Base-by-base conservation (phyloP, 768 basidiomycete genomes). In the Rhodotorula graminis region DNA sequence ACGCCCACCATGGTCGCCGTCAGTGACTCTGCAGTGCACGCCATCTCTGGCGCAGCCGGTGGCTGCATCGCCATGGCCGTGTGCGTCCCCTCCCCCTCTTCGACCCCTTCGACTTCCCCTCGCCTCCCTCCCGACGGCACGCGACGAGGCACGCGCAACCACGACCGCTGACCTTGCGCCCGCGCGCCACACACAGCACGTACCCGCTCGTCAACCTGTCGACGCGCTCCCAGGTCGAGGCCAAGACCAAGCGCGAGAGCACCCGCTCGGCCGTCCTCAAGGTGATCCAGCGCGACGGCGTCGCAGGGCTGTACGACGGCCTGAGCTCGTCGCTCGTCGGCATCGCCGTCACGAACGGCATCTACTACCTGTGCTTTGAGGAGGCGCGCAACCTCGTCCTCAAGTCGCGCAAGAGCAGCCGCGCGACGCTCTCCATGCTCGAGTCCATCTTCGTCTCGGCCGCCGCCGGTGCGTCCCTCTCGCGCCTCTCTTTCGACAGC, bases 41-140 rank as follows among this genome's bases (percentile, higher is more conserved):
- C 94, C 50, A 78, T 90, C 21, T 91, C 94, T 27, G 96, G 96
- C 21, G 92, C 93, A 27, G 86, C 89, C 2, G 94, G 92, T 61
- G 95, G 95, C 37, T 89, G 95, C 77, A 81, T 87, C 14, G 92
- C 95, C 33, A 96, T 98, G 93, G 85, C 87, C n/a, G 87, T 85
- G 90, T 65, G 92, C 92, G 93, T 89, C 71, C 18, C 40, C 64
- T 53, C 55, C 8, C 65, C 31, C 56, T 60, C 60, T 23, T 37
- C 25, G 40, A 46, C 44, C 44, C 42, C 44, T 46, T 46, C 18
- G 44, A 46, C 44, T 18, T 14, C 14, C 44, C 18, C 18, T 18
- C 44, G 8, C 9, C 42, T 44, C 15, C 42, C 42, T 44, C 9
- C 42, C 42, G 42, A 15, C 8, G 8, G 14, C 14, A 18, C 44